Evolutionary conservation across 768 basidiomycete species (phyloP), one percentile per base, ranked within the genome.

Genomic region (Rubroboletus pulcherrimus): DNA sequence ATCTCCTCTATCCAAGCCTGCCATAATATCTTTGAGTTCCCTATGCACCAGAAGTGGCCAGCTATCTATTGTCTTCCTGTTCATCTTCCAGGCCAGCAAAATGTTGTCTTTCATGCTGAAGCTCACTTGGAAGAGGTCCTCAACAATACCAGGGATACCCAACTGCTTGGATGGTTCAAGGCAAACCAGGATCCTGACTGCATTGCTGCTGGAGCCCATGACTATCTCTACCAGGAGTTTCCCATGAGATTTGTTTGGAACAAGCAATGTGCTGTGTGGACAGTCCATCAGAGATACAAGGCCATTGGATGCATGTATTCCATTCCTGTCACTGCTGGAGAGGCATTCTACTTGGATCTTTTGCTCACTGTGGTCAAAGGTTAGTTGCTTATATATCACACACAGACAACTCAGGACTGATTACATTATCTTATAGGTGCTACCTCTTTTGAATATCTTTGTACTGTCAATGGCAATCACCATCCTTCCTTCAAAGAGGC

Each of bases 311-410:
- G n/a, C 31, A 62, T 63, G 54, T 56, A 62, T 7, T 21, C 54
- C 4, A 6, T 39, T n/a, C 50, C 60, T 47, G 66, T 71, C 3
- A 53, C 55, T 34, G 52, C 62, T 39, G 74, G 76, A 2, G 74
- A 80, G 39, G 45, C 54, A 0, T 79, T 77, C 44, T 78, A 79
- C 51, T 63, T 80, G 4, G 41, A 66, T 5, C 64, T 70, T 7
- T 63, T 80, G 3, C 70, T 80, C 0, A 75, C 77, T 43, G 61
- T 71, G 38, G 71, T 76, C 24, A 69, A 63, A 51, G 59, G 50
- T 19, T 1, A 39, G 38, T 4, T 39, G 1, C n/a, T n/a, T n/a
- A n/a, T n/a, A n/a, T n/a, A n/a, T n/a, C n/a, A n/a, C n/a, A n/a
- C n/a, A n/a, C n/a, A n/a, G n/a, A n/a, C n/a, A 38, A 17, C 14